phyloP scores from a whole-genome alignment of 2,329 filamentous ascomycete genomes.

The Hypoxylon sp. region DNA sequence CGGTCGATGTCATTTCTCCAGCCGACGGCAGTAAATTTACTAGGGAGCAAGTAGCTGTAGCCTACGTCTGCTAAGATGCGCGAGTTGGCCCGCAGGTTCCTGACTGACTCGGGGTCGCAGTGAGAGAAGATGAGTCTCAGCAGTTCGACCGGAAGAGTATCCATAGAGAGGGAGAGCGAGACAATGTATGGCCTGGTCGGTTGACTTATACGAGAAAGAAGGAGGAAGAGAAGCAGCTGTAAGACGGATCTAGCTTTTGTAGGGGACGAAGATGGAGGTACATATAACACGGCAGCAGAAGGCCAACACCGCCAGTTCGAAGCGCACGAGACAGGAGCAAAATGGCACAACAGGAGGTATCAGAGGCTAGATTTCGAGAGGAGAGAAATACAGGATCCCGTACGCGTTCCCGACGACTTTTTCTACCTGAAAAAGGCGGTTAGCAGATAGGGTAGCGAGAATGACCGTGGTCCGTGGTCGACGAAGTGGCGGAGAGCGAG shows the following conservation, averaged over 20 bases:
- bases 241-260: conserved; percentile 1
- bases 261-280: conserved; percentile 3
- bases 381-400: conserved; percentile 29
- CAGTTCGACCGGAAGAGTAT: conserved; percentile 51
- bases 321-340: conserved; percentile 28
- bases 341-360: conserved; percentile 28
- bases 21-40: conserved; percentile 52
- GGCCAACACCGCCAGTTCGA: conserved; percentile 40
- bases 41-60: conserved; percentile 53
- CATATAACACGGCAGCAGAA: conserved; percentile 4
- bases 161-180: conserved; percentile 37
- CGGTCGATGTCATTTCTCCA: conserved; percentile 57
- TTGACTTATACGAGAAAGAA: conserved; percentile 11
- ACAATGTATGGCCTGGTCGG: not conserved
- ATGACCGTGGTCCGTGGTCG: conserved; percentile 37
- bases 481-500: conserved; percentile 42
- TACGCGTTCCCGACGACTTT: conserved; percentile 23
- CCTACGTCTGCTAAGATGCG: conserved; percentile 51
- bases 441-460: conserved; percentile 34
- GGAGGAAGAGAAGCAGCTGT: conserved; percentile 8
- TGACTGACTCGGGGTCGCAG: conserved; percentile 51
- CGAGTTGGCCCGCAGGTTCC: conserved; percentile 52
- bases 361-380: conserved; percentile 29
- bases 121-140: conserved; percentile 53
- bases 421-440: conserved; percentile 34